Base-by-base conservation (phyloP, 78 protist species). In the Chrysochromulina parva region DNA sequence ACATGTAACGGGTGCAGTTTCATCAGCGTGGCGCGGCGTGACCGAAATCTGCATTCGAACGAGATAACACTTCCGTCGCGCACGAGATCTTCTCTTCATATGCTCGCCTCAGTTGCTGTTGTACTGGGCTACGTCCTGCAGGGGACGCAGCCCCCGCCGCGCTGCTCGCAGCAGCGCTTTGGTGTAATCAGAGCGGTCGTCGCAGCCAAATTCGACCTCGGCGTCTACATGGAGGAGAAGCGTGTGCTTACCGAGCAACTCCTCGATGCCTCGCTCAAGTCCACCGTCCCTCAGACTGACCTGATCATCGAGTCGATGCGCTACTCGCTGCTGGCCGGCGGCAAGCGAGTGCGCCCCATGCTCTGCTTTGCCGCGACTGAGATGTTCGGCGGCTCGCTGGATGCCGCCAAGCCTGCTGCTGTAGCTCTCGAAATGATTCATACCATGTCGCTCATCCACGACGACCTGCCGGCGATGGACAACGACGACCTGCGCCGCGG, bases 381-480 rank as follows among this genome's bases (percentile, higher is more conserved):
- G 81, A 47, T 88, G 84, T 38, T 88, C 28, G 91, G 91, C 54
- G 91, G 91, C 62, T 2, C 5, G 19, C 5, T 74, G 26, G 62
- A 52, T 17, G 86, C 50, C 19, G 86, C 86, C 19, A 53, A 26
- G 91, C 84, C 91, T 17, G 52, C 91, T 11, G 91, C 91, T 9
- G 78, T 88, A 19, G 67, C 91, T 2, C 71, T 67, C 69, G 91
- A 88, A 82, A 88, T 88, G 91, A 88, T 88, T 38, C 91, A 88
- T 84, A 88, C 91, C 20, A 88, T 88, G 91, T 53, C 71, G 19
- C 91, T 88, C 81, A 88, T 88, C 76, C 91, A 88, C 81, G 91
- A 88, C 59, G 91, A 88, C 81, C 81, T 88, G 28, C 91, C 91
- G 4, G 71, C 91, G 38, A 88, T 88, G 91, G 91, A 88, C 91